A percentile compares a stretch with the other conserved stretches of the same genome.
phyloP scores from a whole-genome alignment of 108 stramenopile genomes.

The Cylindrotheca fusiformis region DNA sequence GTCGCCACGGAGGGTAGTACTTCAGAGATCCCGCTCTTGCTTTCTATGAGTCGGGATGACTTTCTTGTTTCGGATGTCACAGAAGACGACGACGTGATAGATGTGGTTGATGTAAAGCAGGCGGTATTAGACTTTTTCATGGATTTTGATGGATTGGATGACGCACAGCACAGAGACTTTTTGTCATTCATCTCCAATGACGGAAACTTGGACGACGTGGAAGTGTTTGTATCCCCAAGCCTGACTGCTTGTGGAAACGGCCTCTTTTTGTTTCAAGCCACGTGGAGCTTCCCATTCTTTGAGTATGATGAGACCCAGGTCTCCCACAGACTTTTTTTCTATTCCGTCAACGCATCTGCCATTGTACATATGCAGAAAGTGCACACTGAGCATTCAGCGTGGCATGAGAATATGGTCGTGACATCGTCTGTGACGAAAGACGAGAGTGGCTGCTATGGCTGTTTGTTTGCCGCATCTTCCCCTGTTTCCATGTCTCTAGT shows the following conservation, averaged over 20 bases:
- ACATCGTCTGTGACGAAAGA: neutral
- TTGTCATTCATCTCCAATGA: conserved; percentile 5
- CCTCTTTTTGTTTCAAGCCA: conserved; percentile 47
- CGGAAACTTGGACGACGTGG: conserved; percentile 34
- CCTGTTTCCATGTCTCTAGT: neutral
- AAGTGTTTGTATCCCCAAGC: conserved; percentile 30
- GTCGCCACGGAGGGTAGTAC: conserved; percentile 21
- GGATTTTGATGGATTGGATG: neutral
- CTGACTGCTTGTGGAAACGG: conserved; percentile 54
- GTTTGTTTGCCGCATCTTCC: neutral
- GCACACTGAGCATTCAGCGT: neutral
- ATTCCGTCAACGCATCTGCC: conserved; percentile 36
- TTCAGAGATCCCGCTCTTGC: conserved; percentile 14
- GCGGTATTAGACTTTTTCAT: neutral
- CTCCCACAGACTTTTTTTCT: conserved; percentile 38
- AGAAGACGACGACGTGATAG: neutral
- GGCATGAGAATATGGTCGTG: neutral
- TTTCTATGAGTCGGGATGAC: conserved; percentile 33
- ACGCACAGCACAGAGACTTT: neutral
- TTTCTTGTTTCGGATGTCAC: conserved; percentile 26
- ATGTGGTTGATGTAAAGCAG: neutral
- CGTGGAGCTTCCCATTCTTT: conserved; percentile 31
- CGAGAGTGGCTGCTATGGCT: neutral
- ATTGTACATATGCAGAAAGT: conserved; percentile 37
- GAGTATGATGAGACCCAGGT: conserved; percentile 5